A percentile compares a stretch with the other conserved stretches of the same genome.
These are phyloP conservation scores for Podospora pseudopauciseta DNA, from an alignment of 495 filamentous ascomycete genomes.

Conservation along the genomic window DNA sequence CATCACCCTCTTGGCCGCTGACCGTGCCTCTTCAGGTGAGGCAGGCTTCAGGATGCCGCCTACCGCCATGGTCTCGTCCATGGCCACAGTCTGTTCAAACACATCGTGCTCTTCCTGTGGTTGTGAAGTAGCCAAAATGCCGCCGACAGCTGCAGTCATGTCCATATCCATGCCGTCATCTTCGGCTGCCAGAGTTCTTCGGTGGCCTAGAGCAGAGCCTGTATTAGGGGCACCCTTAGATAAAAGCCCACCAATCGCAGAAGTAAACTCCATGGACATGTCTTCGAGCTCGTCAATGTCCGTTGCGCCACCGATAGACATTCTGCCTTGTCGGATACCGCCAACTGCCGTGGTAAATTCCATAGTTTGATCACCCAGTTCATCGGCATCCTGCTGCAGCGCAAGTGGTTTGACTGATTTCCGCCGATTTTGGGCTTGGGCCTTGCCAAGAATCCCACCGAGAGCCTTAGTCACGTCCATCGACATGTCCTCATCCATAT, in stretches of 20 bases:
- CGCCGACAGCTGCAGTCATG: constrained; percentile 56
- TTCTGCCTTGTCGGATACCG: constrained; percentile 45
- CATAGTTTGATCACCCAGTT: constrained; percentile 63
- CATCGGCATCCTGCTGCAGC: constrained; percentile 14
- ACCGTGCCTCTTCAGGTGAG: constrained; percentile 37
- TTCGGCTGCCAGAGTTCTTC: constrained; percentile 26
- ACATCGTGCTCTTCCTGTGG: constrained; percentile 29
- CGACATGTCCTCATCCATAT: constrained; percentile 72
- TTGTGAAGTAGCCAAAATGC: constrained; percentile 43
- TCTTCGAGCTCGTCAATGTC: constrained; percentile 54
- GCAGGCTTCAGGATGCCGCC: constrained; percentile 49
- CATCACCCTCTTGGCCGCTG: constrained; percentile 56
- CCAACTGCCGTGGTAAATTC: constrained; percentile 75
- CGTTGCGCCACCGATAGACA: constrained; percentile 26
- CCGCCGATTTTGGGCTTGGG: constrained; percentile 27
- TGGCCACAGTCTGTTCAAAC: constrained; percentile 27
- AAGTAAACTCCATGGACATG: constrained; percentile 80
- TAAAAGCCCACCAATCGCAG: constrained; percentile 64
- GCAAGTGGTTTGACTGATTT: constrained; percentile 23
- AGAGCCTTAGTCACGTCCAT: constrained; percentile 84
- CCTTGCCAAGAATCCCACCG: constrained; percentile 70
- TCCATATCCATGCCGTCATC: constrained; percentile 52
- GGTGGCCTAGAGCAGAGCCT: constrained; percentile 24
- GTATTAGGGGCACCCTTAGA: constrained; percentile 33
- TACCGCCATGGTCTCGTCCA: constrained; percentile 56